phyloP scores from a whole-genome alignment of 78 protist species.

The slime mould (Dictyostelium discoideum) region dicty_2.7 NC_007088.5:5609001-5609500 shows the following conservation, averaged over 20 bases:
- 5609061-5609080: neutral
- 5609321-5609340: no score
- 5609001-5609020: neutral
- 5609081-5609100: neutral
- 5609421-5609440: neutral
- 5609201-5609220: neutral
- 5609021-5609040: neutral
- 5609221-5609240: neutral
- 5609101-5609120: neutral
- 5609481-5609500: neutral
- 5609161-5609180: neutral
- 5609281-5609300: neutral
- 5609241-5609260: neutral
- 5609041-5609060: neutral
- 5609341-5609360: neutral
- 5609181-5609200: neutral
- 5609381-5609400: neutral
- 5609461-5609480: neutral
- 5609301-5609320: no score
- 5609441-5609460: constrained; percentile 25
- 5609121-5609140: neutral
- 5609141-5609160: neutral
- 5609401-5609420: constrained; percentile 6
- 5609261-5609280: neutral
- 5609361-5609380: neutral